A percentile compares a stretch with the other conserved stretches of the same genome.
phyloP scores from a whole-genome alignment of 768 basidiomycete genomes.

The Mycena floridula region DNA sequence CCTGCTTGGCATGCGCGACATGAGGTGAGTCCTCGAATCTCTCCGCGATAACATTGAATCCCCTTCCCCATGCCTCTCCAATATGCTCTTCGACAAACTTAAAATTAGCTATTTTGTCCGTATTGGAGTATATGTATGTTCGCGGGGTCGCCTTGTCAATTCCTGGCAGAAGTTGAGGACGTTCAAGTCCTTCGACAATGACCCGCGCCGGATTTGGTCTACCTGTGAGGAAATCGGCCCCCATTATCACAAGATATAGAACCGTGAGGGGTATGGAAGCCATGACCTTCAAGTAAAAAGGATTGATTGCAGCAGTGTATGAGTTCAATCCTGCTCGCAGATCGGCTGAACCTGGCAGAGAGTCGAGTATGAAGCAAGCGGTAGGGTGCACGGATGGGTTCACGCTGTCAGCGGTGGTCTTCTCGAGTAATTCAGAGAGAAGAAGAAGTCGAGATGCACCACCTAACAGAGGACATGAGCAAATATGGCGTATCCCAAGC shows the following conservation, averaged over 20 bases:
- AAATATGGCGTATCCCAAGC: neutral
- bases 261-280: neutral
- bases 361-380: neutral
- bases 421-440: neutral
- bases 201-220: neutral
- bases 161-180: neutral
- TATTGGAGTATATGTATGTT: neutral
- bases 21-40: neutral
- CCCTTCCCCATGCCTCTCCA: neutral
- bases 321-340: neutral
- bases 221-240: neutral
- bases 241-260: neutral
- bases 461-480: neutral
- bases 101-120: neutral
- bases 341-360: neutral
- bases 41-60: neutral
- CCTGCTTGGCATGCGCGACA: neutral
- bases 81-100: neutral
- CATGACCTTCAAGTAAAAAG: neutral
- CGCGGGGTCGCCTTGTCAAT: neutral
- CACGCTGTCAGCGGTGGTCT: neutral
- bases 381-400: neutral
- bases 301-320: neutral
- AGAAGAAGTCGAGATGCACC: neutral
- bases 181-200: neutral